These are phyloP conservation scores for Pseudocercospora ulei DNA, from an alignment of 2,329 filamentous ascomycete species.

Conservation along the genomic window DNA sequence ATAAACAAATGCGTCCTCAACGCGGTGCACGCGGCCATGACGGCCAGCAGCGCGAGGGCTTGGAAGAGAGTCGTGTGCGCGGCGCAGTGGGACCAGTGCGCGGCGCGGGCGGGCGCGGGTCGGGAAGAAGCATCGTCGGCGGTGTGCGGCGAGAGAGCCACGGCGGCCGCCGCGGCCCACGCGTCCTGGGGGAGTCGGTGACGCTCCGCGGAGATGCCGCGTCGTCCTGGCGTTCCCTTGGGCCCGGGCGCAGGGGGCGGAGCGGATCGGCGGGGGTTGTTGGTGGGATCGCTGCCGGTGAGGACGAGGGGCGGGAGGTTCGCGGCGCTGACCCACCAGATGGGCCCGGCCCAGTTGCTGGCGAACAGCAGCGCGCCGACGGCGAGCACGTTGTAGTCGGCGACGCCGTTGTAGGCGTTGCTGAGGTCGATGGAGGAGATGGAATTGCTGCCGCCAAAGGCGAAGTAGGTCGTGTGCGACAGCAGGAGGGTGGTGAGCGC, in stretches of 20 bases:
- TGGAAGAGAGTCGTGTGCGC: slow-evolving; percentile 61
- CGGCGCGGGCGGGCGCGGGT: not conserved
- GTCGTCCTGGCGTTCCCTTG: too few relatives aligned
- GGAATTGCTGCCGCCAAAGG: slow-evolving; percentile 80
- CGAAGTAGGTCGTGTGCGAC: slow-evolving; percentile 77
- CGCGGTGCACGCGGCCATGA: slow-evolving; percentile 81
- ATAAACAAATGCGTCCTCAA: slow-evolving; percentile 88
- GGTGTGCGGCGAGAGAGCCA: too few relatives aligned
- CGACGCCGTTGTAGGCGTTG: slow-evolving; percentile 87
- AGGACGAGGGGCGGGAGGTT: slow-evolving; percentile 43
- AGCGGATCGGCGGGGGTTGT: too few relatives aligned
- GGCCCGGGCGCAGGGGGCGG: too few relatives aligned
- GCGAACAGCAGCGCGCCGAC: slow-evolving; percentile 79
- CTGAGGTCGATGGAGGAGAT: slow-evolving; percentile 93
- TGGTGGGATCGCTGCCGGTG: too few relatives aligned
- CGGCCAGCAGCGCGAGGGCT: slow-evolving; percentile 54
- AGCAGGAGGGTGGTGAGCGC: slow-evolving; percentile 64
- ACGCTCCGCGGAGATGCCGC: too few relatives aligned
- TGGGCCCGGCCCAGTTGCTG: slow-evolving; percentile 80
- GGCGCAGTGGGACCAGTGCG: slow-evolving; percentile 43
- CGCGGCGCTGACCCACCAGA: slow-evolving; percentile 71
- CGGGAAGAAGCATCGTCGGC: too few relatives aligned
- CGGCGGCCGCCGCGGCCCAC: too few relatives aligned
- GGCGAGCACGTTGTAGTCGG: slow-evolving; percentile 64
- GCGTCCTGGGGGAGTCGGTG: too few relatives aligned